Percentiles rank a stretch among this genome's conserved stretches.
Conservation (phyloP, 352 stramenopile genomes). For the Phytophthora boehmeriae region DNA sequence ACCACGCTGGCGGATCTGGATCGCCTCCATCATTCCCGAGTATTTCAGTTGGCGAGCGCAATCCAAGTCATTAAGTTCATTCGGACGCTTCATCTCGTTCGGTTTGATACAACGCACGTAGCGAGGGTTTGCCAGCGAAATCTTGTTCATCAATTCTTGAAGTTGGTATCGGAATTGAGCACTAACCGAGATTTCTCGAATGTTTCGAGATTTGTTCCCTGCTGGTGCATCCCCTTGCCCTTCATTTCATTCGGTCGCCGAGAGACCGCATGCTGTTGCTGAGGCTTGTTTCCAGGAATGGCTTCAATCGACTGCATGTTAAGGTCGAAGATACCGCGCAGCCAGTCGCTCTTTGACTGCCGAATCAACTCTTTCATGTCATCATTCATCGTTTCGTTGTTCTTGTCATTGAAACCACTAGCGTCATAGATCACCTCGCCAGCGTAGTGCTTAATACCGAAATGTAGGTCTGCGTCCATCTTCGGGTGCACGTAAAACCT, state of each 20-base stretch:
- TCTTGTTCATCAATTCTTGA: slow-evolving; percentile 90
- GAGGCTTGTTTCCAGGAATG: slow-evolving; percentile 71
- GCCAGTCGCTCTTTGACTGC: slow-evolving; percentile 82
- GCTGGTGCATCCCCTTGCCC: slow-evolving; percentile 32
- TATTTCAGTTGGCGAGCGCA: slow-evolving; percentile 91
- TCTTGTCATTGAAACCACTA: slow-evolving; percentile 98
- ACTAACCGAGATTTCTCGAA: slow-evolving; percentile 86
- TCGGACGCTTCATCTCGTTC: slow-evolving; percentile 85
- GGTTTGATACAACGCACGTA: slow-evolving; percentile 92
- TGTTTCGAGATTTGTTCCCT: slow-evolving; percentile 78
- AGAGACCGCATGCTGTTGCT: slow-evolving; percentile 73
- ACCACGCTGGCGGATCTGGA: slow-evolving; percentile 89
- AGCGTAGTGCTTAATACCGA: slow-evolving; percentile 91
- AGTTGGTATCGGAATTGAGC: slow-evolving; percentile 90
- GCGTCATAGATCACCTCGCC: slow-evolving; percentile 98
- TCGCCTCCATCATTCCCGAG: slow-evolving; percentile 92
- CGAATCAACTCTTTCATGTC: slow-evolving; percentile 94
- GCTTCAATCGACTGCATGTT: slow-evolving; percentile 88
- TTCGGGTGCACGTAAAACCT: slow-evolving; percentile 91
- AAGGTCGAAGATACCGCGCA: slow-evolving; percentile 85
- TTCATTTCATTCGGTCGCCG: slow-evolving; percentile 64
- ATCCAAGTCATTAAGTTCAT: slow-evolving; percentile 80
- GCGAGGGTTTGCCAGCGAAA: slow-evolving; percentile 84
- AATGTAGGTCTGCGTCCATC: slow-evolving; percentile 88
- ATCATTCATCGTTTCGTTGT: slow-evolving; percentile 97